Evolutionary conservation across 1,284 basidiomycete species (phyloP).

Genomic region (Cerioporus squamosus): DNA sequence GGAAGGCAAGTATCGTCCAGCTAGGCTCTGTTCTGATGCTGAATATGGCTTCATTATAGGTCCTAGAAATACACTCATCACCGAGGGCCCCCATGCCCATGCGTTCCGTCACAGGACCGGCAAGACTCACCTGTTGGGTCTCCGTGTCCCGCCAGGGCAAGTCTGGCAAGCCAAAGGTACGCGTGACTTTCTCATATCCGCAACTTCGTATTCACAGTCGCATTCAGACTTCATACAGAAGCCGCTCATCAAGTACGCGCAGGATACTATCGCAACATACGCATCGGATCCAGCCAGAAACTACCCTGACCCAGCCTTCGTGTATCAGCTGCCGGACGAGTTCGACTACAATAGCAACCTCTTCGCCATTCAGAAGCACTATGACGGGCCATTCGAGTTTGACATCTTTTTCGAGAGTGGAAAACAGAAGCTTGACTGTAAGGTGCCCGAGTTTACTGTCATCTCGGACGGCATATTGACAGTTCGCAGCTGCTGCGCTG

Average conservation of each 20-base stretch:
- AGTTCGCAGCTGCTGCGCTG: constrained; percentile 53
- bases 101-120: constrained; percentile 68
- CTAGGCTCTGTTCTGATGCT: too few relatives aligned
- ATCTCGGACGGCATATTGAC: not conserved
- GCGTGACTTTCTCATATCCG: not conserved
- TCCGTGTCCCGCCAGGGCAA: constrained; percentile 62
- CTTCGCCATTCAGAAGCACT: constrained; percentile 85
- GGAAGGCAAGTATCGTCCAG: constrained; percentile 60
- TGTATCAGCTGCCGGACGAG: constrained; percentile 79
- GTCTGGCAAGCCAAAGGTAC: constrained; percentile 88
- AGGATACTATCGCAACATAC: constrained; percentile 59
- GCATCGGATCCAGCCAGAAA: constrained; percentile 47
- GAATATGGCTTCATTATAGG: constrained; percentile 40
- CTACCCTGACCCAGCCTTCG: constrained; percentile 79
- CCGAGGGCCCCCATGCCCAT: constrained; percentile 56
- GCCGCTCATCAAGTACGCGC: constrained; percentile 63
- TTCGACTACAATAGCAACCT: constrained; percentile 76
- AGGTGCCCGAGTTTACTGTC: constrained; percentile 31
- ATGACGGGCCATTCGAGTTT: constrained; percentile 84
- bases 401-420: constrained; percentile 86
- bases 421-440: constrained; percentile 65
- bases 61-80: constrained; percentile 59
- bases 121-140: constrained; percentile 76
- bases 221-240: constrained; percentile 67
- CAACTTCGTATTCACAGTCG: not conserved